A percentile compares a stretch with the other conserved stretches of the same genome.
phyloP scores from a whole-genome alignment of 1,284 basidiomycete genomes.

The Trichosporon ovoides region DNA sequence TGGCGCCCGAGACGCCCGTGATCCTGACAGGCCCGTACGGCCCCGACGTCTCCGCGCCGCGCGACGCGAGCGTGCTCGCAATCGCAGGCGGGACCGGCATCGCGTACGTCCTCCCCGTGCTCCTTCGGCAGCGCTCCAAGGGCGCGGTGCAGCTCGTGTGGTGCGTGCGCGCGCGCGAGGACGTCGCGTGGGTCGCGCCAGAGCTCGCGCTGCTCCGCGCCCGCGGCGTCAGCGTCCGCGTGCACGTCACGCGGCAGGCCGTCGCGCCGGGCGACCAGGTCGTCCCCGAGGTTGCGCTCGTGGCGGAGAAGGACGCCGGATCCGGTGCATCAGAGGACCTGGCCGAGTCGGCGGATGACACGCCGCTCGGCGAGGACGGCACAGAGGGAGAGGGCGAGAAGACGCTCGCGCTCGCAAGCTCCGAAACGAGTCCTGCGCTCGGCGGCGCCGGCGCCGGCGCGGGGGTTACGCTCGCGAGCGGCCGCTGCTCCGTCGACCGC shows the following conservation, averaged over 20 bases:
- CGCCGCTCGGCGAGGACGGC: not conserved
- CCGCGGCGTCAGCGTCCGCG: conserved; percentile 16
- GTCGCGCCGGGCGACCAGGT: not conserved
- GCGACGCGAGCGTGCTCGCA: conserved; percentile 37
- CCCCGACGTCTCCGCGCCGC: conserved; percentile 14
- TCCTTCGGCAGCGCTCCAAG: conserved; percentile 17
- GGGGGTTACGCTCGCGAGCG: not conserved
- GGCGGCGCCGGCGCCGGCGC: conserved; percentile 15
- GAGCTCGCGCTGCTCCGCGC: conserved; percentile 24
- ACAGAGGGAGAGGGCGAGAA: not conserved
- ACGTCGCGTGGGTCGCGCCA: conserved; percentile 26
- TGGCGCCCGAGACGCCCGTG: conserved; percentile 16
- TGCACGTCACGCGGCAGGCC: conserved; percentile 22
- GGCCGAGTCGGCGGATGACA: not conserved
- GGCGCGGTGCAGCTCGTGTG: conserved; percentile 26
- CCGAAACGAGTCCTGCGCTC: conserved; percentile 7
- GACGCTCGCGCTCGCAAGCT: not conserved
- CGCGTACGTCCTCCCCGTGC: conserved; percentile 31
- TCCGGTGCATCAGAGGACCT: too few species aligned
- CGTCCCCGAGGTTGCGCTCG: not conserved
- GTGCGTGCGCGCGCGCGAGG: conserved; percentile 23
- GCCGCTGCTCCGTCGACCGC: not conserved
- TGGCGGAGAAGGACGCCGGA: not conserved
- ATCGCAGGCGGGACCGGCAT: conserved; percentile 37
- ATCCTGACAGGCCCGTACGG: conserved; percentile 36